Base-by-base conservation (phyloP, 768 basidiomycete species). In the Tephrocybe sp. region DNA sequence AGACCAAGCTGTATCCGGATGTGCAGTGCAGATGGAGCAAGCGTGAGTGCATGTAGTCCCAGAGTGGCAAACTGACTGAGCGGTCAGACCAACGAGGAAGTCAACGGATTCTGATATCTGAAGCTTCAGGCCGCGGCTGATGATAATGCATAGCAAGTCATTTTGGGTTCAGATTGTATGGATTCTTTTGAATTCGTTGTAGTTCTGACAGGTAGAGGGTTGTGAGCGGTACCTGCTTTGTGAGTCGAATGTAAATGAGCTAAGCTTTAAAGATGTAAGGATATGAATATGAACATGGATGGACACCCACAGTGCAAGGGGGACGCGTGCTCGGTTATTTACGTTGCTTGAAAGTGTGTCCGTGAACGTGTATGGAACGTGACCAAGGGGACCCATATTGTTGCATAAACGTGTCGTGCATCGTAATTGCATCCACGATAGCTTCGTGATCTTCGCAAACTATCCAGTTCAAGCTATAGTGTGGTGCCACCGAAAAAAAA, bases 361-460 rank as follows among this genome's bases (percentile, higher is more conserved):
- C 2, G n/a, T 41, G 46, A 52, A 52, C 46, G 52, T 53, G 52
- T 32, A 3, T 9, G 22, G 30, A 38, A 46, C 26, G 45, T 53
- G 52, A 38, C 47, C 46, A 47, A 23, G 39, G 35, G 34, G 22
- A 45, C 22, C 32, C 17, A 46, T 43, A 19, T 42, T 53, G 31
- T 23, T 46, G 23, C 33, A 48, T 48, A 47, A 53, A 46, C 41
- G 40, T 48, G 23, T 34, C 20, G 45, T 39, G 26, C 12, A 17
- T 17, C 49, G 23, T 6, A 30, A 26, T 47, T 19, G 26, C 31
- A 42, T 43, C 41, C 32, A 16, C 39, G 7, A 11, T 14, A 16
- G 39, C 26, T 48, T 48, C 48, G 39, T 34, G 39, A 42, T 49
- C 48, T 22, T 42, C 40, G 39, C 20, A 4, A 11, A 9, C 6